Evolutionary conservation across 805 yeast species (phyloP), one percentile per base, ranked within the genome.

Genomic region (Kazachstania kunashirensis): DNA sequence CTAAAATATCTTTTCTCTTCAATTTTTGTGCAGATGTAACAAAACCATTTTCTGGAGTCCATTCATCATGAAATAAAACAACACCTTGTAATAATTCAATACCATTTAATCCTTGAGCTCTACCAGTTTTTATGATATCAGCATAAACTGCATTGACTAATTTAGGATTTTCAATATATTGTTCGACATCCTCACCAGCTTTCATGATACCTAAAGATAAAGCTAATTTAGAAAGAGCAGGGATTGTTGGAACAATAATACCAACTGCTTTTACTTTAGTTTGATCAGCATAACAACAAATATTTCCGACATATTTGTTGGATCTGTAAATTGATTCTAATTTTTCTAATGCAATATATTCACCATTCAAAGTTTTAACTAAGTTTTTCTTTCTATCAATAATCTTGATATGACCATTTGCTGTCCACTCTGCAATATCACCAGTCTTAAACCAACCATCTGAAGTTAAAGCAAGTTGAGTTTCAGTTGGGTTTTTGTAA

Each of bases 381-480:
- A 92, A 71, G 61, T 92, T 92, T 77, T 92, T 92, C 70, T 77
- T 84, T 61, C 98, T 82, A 66, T 92, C 98, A 59, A 92, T 83
- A 44, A 92, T 68, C 57, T 73, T 76, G 52, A 92, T 67, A 41
- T 76, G 79, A 47, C 98, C 98, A 46, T 68, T 71, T 24, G 77
- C 45, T 26, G 89, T 72, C 94, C 95, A 85, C 67, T 84, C 86
- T 53, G 88, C 96, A 61, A 92, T 84, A 61, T 92, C 98, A 62
- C 98, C 98, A 23, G 97, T 92, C 56, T 68, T 73, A 69, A 92
- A 92, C 96, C 96, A 92, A 17, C 89, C 94, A 49, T 83, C 88
- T 42, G 82, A 82, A 33, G 77, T 70, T 53, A 82, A 78, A 1
- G 94, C 84, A 14, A 61, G 75, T 31, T 66, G 60, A 17, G 96